Conservation (phyloP, 192 early-diverging fungal species). For the Coemansia sp. region DNA sequence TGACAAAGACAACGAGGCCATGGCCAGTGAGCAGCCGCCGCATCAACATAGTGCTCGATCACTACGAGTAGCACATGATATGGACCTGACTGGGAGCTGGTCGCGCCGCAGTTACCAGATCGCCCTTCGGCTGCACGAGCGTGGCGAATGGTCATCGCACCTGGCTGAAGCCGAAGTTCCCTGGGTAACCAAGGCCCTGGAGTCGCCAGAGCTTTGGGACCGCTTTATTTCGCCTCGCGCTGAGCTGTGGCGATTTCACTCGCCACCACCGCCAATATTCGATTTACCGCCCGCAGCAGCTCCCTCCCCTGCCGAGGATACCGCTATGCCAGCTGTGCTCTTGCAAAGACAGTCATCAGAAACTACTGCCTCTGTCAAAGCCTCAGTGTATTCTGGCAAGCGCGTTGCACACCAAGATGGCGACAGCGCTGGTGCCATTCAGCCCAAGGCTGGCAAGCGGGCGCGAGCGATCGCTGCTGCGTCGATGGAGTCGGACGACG, state of each 20-base stretch:
- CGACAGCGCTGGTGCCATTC: background rate
- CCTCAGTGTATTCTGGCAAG: slow-evolving; percentile 9
- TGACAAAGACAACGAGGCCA: background rate
- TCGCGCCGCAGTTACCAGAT: slow-evolving; percentile 40
- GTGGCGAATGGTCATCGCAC: slow-evolving; percentile 37
- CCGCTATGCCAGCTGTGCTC: background rate
- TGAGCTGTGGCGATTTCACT: slow-evolving; percentile 46
- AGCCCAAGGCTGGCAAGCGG: slow-evolving; percentile 16
- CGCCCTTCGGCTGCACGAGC: slow-evolving; percentile 37
- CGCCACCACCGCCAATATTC: slow-evolving; percentile 30
- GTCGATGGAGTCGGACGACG: slow-evolving; percentile 29
- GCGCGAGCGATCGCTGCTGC: slow-evolving; percentile 11
- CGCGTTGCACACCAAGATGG: slow-evolving; percentile 14
- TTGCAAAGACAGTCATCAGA: slow-evolving; percentile 8
- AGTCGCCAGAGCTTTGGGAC: slow-evolving; percentile 44
- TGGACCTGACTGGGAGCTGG: slow-evolving; percentile 19
- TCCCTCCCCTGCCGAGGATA: background rate
- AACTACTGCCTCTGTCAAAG: background rate
- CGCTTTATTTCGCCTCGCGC: slow-evolving; percentile 47
- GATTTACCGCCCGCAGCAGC: slow-evolving; percentile 8
- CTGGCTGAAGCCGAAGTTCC: slow-evolving; percentile 31
- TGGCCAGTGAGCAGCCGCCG: background rate
- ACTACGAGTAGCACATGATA: background rate
- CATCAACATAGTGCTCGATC: slow-evolving; percentile 4
- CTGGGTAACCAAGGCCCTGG: slow-evolving; percentile 35